Evolutionary conservation across 208 protist species (phyloP).

Genomic region (Trichomonas tenax): DNA sequence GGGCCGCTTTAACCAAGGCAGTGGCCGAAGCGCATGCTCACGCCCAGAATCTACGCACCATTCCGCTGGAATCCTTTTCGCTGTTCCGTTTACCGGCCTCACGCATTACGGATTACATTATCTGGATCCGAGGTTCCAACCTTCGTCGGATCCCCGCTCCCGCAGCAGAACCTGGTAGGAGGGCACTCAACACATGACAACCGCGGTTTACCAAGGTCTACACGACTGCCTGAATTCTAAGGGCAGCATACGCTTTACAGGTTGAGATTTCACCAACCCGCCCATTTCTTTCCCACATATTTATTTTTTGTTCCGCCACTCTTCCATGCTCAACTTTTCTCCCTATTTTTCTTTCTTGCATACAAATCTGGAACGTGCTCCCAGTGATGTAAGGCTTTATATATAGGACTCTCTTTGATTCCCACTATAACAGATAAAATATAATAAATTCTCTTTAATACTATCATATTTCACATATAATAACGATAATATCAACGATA

Average conservation of each 20-base stretch:
- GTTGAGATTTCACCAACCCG: neutral
- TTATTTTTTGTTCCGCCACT: neutral
- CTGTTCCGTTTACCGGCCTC: slow-evolving; percentile 22
- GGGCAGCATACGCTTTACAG: slow-evolving; percentile 21
- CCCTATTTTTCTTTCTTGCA: too few species aligned
- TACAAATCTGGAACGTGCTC: too few species aligned
- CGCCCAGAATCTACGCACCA: slow-evolving; percentile 20
- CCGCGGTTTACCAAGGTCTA: neutral
- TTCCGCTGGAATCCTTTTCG: neutral
- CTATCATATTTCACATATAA: too few species aligned
- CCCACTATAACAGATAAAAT: too few species aligned
- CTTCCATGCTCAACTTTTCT: neutral
- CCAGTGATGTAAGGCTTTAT: too few species aligned
- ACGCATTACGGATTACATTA: neutral
- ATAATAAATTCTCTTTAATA: too few species aligned
- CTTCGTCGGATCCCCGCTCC: neutral
- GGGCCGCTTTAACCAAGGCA: neutral
- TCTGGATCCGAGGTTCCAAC: neutral
- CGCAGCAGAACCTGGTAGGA: neutral
- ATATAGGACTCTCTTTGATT: too few species aligned
- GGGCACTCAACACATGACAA: neutral
- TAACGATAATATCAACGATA: too few species aligned
- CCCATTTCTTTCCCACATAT: neutral
- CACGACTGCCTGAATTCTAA: neutral
- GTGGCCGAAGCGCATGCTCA: neutral